These are phyloP conservation scores for Auriscalpium vulgare DNA, from an alignment of 768 basidiomycete genomes.

Conservation along the genomic window DNA sequence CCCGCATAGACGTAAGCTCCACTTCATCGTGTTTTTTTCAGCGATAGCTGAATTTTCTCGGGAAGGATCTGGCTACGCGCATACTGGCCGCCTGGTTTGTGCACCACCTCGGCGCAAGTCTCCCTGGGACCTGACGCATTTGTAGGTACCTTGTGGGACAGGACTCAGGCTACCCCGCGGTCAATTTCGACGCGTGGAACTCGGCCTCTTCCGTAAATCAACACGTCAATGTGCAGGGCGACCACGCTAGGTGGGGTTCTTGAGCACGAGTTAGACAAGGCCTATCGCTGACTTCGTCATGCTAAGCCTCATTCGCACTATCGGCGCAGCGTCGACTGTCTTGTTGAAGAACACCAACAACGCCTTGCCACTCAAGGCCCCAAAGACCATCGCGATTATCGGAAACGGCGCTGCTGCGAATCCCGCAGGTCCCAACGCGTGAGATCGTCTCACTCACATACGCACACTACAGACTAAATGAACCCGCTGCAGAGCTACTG, in stretches of 20 bases:
- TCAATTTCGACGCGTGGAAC: constrained; percentile 43
- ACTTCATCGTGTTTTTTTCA: not conserved
- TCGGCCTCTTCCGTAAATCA: constrained; percentile 21
- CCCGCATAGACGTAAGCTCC: constrained; percentile 12
- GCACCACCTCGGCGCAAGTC: not conserved
- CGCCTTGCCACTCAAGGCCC: constrained; percentile 37
- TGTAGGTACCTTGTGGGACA: constrained; percentile 40
- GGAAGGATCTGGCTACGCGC: constrained; percentile 57
- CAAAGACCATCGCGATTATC: constrained; percentile 44
- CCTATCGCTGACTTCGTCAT: not conserved
- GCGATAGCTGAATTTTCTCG: not conserved
- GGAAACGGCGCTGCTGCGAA: constrained; percentile 51
- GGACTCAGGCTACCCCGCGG: constrained; percentile 44
- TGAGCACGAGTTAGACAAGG: not conserved
- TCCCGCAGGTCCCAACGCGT: constrained; percentile 46
- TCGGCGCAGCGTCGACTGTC: constrained; percentile 56
- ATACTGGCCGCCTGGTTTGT: constrained; percentile 55
- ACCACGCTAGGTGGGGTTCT: constrained; percentile 18
- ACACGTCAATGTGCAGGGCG: constrained; percentile 31
- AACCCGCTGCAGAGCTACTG: constrained; percentile 28
- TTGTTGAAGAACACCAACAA: constrained; percentile 50
- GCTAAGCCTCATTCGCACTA: constrained; percentile 37
- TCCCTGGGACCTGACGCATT: constrained; percentile 19
- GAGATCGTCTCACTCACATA: not conserved
- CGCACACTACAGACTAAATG: not conserved